phyloP scores from a whole-genome alignment of 2,329 filamentous ascomycete genomes.

The Hypomyces perniciosus region DNA sequence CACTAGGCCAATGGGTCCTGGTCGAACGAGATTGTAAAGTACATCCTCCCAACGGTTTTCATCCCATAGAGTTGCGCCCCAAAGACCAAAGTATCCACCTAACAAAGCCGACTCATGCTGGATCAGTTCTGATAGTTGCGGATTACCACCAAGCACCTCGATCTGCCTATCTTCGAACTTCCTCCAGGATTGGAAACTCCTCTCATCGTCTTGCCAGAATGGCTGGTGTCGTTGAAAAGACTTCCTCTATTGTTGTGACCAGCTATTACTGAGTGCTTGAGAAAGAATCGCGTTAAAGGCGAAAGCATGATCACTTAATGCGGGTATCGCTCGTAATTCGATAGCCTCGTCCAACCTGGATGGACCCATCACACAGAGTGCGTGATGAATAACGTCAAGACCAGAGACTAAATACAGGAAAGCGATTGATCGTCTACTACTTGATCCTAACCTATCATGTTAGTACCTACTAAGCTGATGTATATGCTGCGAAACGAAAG shows the following conservation, averaged over 20 bases:
- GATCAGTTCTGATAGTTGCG: not conserved
- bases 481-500: too few relatives aligned
- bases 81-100: not conserved
- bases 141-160: not conserved
- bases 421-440: not conserved
- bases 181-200: not conserved
- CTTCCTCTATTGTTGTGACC: not conserved
- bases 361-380: not conserved
- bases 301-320: not conserved
- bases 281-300: not conserved
- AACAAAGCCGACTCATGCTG: not conserved
- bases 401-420: not conserved
- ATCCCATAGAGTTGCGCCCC: not conserved
- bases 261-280: not conserved
- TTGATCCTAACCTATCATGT: too few relatives aligned
- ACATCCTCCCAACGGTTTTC: not conserved
- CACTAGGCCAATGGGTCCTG: not conserved
- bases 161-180: not conserved
- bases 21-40: not conserved
- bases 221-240: not conserved
- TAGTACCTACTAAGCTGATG: too few relatives aligned
- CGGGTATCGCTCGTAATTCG: not conserved
- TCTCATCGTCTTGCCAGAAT: not conserved
- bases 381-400: not conserved
- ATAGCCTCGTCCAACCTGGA: not conserved